Evolutionary conservation across 2,329 filamentous ascomycete genomes (phyloP).

Genomic region (Didymella glomerata): DNA sequence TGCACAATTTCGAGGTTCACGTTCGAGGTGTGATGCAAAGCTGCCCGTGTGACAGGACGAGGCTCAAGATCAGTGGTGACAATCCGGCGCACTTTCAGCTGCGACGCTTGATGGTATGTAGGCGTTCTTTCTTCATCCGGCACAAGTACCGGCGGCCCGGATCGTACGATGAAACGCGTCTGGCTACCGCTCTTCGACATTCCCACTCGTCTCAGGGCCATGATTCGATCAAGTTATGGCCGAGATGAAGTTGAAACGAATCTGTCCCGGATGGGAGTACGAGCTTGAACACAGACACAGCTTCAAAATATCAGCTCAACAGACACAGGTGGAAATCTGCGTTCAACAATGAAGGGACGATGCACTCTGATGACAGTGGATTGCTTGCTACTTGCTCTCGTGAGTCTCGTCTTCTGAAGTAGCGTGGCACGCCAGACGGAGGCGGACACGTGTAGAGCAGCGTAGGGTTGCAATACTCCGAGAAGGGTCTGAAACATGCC

Average conservation of each 20-base stretch:
- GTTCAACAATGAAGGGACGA: background rate
- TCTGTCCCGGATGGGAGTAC: slow-evolving; percentile 11
- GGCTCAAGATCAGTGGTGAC: slow-evolving; percentile 2
- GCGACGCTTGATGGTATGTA: slow-evolving; percentile 13
- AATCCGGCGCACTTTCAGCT: slow-evolving; percentile 14
- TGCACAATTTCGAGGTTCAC: background rate
- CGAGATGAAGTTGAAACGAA: slow-evolving; percentile 6
- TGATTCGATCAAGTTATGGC: slow-evolving; percentile 18
- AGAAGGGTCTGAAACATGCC: slow-evolving; percentile 16
- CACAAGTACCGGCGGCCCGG: slow-evolving; percentile 24
- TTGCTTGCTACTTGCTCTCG: background rate
- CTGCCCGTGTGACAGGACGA: background rate
- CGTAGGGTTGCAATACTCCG: slow-evolving; percentile 4
- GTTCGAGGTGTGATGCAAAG: background rate
- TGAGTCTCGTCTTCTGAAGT: background rate
- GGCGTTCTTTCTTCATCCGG: slow-evolving; percentile 20
- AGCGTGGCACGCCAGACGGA: slow-evolving; percentile 8
- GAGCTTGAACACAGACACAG: background rate
- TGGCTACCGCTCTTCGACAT: slow-evolving; percentile 26
- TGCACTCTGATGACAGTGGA: background rate
- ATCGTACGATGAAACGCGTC: slow-evolving; percentile 35
- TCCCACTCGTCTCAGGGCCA: slow-evolving; percentile 33
- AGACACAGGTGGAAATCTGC: background rate
- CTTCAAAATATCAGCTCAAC: background rate
- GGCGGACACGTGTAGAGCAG: slow-evolving; percentile 18